phyloP scores from a whole-genome alignment of 148 eudicot species.

The Arbutus unedo region DNA sequence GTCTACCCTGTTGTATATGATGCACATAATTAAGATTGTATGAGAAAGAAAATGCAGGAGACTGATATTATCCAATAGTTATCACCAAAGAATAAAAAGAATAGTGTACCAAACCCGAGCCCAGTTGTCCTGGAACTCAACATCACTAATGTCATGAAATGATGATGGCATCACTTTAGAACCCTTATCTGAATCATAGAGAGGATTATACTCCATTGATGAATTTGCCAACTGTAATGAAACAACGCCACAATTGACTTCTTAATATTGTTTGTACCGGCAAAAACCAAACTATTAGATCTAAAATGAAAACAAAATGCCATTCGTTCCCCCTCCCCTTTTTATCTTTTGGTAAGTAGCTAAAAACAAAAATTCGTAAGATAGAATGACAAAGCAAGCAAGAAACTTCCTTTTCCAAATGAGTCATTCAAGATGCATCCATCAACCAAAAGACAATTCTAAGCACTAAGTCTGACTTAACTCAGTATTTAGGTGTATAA shows the following conservation, averaged over 20 bases:
- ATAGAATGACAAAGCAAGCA: neutral
- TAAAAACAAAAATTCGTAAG: neutral
- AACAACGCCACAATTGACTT: neutral
- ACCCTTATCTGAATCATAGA: slow-evolving; percentile 81
- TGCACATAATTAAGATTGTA: slow-evolving; percentile 11
- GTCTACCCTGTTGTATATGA: slow-evolving; percentile 69
- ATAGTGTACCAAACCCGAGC: slow-evolving; percentile 76
- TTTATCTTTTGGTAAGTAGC: neutral
- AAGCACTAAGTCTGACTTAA: neutral
- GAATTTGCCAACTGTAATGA: slow-evolving; percentile 62
- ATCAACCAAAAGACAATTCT: neutral
- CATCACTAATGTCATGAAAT: slow-evolving; percentile 84
- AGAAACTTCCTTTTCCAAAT: neutral
- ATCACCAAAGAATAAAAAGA: slow-evolving; percentile 13
- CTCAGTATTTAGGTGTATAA: neutral
- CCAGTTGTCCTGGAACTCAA: slow-evolving; percentile 98
- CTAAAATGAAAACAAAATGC: neutral
- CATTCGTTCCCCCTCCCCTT: neutral
- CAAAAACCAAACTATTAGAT: neutral
- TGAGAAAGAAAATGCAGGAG: neutral
- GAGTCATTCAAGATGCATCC: neutral
- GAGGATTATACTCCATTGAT: slow-evolving; percentile 71
- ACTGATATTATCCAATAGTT: neutral
- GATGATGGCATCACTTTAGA: slow-evolving; percentile 80
- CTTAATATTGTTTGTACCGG: neutral